These are phyloP conservation scores for Ilyonectria mors-panacis DNA, from an alignment of 2,329 filamentous ascomycete species.

Conservation along the genomic window DNA sequence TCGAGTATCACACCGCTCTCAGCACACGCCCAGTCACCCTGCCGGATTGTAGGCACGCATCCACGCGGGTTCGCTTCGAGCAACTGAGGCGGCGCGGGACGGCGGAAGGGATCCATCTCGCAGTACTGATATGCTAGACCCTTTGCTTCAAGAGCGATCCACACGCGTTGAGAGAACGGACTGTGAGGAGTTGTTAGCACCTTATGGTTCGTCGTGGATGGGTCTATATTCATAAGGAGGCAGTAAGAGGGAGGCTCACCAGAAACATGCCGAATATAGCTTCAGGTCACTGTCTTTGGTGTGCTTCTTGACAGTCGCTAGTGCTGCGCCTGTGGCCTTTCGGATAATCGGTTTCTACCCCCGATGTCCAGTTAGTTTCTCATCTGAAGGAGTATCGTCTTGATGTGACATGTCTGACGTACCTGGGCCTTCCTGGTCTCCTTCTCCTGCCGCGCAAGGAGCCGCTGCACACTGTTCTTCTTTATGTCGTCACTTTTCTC, in stretches of 20 bases:
- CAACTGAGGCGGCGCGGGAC: constrained; percentile 69
- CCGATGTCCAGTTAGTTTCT: neutral
- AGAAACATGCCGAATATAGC: constrained; percentile 87
- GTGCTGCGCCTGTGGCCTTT: constrained; percentile 80
- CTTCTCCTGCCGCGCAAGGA: constrained; percentile 74
- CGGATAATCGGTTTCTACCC: constrained; percentile 79
- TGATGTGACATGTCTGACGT: constrained; percentile 17
- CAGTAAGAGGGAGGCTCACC: constrained; percentile 62
- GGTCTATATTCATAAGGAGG: neutral
- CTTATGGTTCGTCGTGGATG: neutral
- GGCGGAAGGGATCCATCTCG: constrained; percentile 85
- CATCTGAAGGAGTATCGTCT: neutral
- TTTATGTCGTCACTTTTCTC: constrained; percentile 84
- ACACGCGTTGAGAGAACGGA: constrained; percentile 89
- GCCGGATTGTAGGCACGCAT: constrained; percentile 81
- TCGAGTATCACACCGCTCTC: constrained; percentile 88
- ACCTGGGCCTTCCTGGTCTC: constrained; percentile 69
- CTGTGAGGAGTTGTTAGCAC: constrained; percentile 55
- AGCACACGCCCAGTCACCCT: constrained; percentile 86
- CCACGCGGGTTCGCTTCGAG: constrained; percentile 84
- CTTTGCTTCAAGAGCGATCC: constrained; percentile 90
- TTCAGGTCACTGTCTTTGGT: constrained; percentile 80
- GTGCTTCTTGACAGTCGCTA: constrained; percentile 78
- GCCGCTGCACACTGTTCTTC: constrained; percentile 82
- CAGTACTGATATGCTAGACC: constrained; percentile 86